These are phyloP conservation scores for Trypanosoma theileri DNA, from an alignment of 208 protist species.

Conservation along the genomic window DNA sequence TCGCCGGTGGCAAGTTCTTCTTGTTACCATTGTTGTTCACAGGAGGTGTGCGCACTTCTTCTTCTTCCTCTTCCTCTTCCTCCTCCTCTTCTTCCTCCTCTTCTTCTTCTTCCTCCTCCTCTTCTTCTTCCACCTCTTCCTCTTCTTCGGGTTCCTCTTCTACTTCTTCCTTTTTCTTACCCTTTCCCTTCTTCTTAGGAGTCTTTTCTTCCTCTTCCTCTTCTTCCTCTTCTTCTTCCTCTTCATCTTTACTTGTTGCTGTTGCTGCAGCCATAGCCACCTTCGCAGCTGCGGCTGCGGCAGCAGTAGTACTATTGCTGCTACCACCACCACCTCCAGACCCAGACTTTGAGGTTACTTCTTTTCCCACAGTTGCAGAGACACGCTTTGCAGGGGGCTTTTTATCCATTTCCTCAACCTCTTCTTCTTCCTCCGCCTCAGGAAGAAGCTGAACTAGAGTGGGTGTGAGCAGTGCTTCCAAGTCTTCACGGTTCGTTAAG, in stretches of 20 bases:
- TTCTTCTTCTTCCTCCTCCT: conserved; percentile 31
- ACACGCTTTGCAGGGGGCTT: not conserved
- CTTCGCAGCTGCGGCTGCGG: conserved; percentile 12
- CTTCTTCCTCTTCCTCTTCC: conserved; percentile 32
- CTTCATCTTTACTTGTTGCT: conserved; percentile 26
- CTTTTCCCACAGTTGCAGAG: not conserved
- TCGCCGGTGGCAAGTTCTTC: not conserved
- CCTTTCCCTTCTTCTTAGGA: conserved; percentile 32
- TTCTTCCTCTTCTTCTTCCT: conserved; percentile 23
- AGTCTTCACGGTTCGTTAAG: conserved; percentile 70
- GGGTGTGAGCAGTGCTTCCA: conserved; percentile 79
- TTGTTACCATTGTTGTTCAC: conserved; percentile 7
- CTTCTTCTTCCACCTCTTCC: conserved; percentile 20
- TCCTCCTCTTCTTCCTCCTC: conserved; percentile 26
- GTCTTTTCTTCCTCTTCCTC: conserved; percentile 23
- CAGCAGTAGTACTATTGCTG: conserved; percentile 5
- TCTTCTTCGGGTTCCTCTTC: conserved; percentile 6
- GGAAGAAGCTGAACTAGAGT: conserved; percentile 83
- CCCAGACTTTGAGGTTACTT: not conserved
- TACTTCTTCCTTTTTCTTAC: not conserved
- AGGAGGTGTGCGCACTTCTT: conserved; percentile 7
- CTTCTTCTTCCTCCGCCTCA: conserved; percentile 43
- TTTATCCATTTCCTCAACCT: conserved; percentile 14
- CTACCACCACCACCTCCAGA: not conserved
- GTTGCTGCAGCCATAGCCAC: conserved; percentile 7